A percentile compares a stretch with the other conserved stretches of the same genome.
These are phyloP conservation scores for Penicillium sp. DNA, from an alignment of 2,329 filamentous ascomycete species.

Conservation along the genomic window DNA sequence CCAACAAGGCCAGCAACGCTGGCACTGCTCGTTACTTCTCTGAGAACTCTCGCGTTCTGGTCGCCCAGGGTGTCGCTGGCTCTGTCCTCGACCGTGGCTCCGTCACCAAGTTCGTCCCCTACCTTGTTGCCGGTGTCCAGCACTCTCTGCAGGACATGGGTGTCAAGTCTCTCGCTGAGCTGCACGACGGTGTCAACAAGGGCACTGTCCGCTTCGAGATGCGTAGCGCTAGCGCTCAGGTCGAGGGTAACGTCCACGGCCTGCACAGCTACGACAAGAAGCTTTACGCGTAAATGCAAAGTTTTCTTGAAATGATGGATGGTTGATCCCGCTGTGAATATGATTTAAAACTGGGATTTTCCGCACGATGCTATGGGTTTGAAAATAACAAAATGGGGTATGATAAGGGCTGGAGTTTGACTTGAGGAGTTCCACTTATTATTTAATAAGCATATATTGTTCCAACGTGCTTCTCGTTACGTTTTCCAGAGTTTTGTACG, in stretches of 20 bases:
- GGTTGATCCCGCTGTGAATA: conserved; percentile 24
- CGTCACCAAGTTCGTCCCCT: conserved; percentile 92
- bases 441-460: conserved; percentile 22
- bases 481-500: not conserved
- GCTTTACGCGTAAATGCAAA: conserved; percentile 74
- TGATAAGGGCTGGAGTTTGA: conserved; percentile 34
- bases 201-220: conserved; percentile 90
- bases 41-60: conserved; percentile 89
- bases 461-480: not conserved
- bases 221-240: conserved; percentile 88
- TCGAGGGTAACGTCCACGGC: conserved; percentile 93
- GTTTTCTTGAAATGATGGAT: conserved; percentile 22
- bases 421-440: conserved; percentile 29
- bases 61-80: conserved; percentile 94
- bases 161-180: conserved; percentile 72
- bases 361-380: conserved; percentile 28
- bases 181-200: conserved; percentile 72
- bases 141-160: conserved; percentile 97
- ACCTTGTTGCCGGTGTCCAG: conserved; percentile 92
- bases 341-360: conserved; percentile 19
- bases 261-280: conserved; percentile 99
- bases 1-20: conserved; percentile 77
- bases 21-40: conserved; percentile 98
- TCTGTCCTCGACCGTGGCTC: conserved; percentile 63
- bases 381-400: conserved; percentile 32